Conservation (phyloP, 768 basidiomycete species). For the Suillus fuscotomentosus region DNA sequence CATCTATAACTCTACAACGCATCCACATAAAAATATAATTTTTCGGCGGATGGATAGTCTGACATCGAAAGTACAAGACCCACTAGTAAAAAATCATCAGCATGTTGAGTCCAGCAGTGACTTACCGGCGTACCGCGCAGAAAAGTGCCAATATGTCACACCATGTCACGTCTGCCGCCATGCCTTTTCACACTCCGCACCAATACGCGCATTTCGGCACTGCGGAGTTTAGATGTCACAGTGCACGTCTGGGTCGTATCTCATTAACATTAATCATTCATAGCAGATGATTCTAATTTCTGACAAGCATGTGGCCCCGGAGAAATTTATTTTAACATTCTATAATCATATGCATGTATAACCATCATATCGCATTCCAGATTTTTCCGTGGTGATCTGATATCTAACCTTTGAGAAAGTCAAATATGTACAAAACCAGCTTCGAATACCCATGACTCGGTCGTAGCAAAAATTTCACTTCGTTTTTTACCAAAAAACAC, state of each 20-base stretch:
- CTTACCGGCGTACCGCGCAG: neutral
- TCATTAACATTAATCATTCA: constrained; percentile 11
- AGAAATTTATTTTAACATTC: neutral
- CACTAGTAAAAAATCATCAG: neutral
- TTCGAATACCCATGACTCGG: too few relatives aligned
- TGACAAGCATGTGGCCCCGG: neutral
- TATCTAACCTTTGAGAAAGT: neutral
- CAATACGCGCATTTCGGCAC: too few relatives aligned
- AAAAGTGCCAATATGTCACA: too few relatives aligned
- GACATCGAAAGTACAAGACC: neutral
- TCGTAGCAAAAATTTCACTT: too few relatives aligned
- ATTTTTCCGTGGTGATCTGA: neutral
- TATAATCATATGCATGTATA: neutral
- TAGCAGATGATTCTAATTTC: neutral
- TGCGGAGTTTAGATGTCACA: too few relatives aligned
- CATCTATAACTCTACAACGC: neutral
- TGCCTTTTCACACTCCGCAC: too few relatives aligned
- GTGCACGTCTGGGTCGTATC: too few relatives aligned
- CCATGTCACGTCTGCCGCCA: too few relatives aligned
- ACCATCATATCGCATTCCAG: neutral
- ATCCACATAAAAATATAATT: neutral
- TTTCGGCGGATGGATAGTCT: neutral
- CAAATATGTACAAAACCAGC: too few relatives aligned
- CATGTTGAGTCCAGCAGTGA: neutral
- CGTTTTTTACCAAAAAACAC: too few relatives aligned